Conservation (phyloP, 345 rosid genomes). For the Ricinus communis region DNA sequence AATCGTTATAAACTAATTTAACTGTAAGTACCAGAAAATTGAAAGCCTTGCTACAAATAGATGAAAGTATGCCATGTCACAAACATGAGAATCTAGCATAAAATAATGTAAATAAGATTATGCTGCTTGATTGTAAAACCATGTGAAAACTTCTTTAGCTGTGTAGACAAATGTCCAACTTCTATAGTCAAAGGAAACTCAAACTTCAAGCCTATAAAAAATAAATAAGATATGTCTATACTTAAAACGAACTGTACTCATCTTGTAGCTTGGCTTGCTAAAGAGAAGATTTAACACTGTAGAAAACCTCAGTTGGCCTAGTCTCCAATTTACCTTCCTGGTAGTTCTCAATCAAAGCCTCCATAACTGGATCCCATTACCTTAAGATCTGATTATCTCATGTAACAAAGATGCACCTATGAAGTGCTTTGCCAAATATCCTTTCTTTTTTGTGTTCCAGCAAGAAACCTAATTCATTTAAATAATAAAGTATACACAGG, state of each 20-base stretch:
- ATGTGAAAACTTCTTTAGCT: not conserved
- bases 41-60: not conserved
- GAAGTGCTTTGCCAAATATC: not conserved
- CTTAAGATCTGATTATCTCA: too few species aligned
- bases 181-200: not conserved
- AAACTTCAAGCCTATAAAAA: not conserved
- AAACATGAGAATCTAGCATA: not conserved
- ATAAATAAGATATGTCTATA: not conserved
- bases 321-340: not conserved
- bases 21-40: constrained; percentile 5
- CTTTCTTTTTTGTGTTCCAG: not conserved
- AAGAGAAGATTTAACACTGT: not conserved
- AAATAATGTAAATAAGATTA: not conserved
- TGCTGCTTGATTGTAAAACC: not conserved
- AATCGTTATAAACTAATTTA: not conserved
- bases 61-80: not conserved
- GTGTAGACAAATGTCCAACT: not conserved
- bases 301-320: not conserved
- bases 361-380: not conserved
- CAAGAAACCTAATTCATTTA: not conserved
- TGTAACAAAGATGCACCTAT: not conserved
- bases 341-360: not conserved
- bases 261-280: not conserved
- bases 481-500: not conserved
- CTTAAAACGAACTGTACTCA: not conserved